Conservation (phyloP, 2,329 filamentous ascomycete species). For the Grosmannia serpens region DNA sequence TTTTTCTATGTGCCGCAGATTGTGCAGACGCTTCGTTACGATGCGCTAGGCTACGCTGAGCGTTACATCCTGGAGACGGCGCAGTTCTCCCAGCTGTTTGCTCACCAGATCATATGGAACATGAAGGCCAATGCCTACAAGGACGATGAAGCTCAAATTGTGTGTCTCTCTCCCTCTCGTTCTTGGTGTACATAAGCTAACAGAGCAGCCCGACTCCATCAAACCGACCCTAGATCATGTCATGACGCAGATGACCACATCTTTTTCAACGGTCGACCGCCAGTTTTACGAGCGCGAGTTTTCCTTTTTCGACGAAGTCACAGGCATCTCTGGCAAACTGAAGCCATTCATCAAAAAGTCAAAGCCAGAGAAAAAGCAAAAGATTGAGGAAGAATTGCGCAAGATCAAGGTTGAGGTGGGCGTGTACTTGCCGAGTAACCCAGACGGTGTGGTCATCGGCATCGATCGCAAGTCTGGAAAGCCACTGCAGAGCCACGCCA, state of each 20-base stretch:
- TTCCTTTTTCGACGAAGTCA: slow-evolving; percentile 95
- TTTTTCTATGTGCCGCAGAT: slow-evolving; percentile 99
- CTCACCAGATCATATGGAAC: slow-evolving; percentile 99
- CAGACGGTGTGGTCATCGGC: slow-evolving; percentile 91
- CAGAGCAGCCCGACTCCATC: slow-evolving; percentile 64
- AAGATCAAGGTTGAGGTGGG: slow-evolving; percentile 96
- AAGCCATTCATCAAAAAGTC: slow-evolving; percentile 84
- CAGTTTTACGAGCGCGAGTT: slow-evolving; percentile 93
- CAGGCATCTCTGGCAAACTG: slow-evolving; percentile 86
- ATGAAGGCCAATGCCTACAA: slow-evolving; percentile 99
- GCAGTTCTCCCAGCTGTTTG: slow-evolving; percentile 94
- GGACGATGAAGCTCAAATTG: slow-evolving; percentile 80
- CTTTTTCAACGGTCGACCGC: slow-evolving; percentile 68
- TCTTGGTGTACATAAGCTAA: not conserved
- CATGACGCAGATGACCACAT: slow-evolving; percentile 69
- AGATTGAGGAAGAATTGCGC: slow-evolving; percentile 95
- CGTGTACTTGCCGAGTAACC: slow-evolving; percentile 94
- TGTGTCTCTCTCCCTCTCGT: slow-evolving; percentile 28
- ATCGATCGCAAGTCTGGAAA: slow-evolving; percentile 98
- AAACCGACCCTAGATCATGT: slow-evolving; percentile 91
- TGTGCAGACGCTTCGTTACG: slow-evolving; percentile 88
- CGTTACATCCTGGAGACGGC: slow-evolving; percentile 95
- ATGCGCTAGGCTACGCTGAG: slow-evolving; percentile 87
- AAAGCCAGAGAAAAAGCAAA: slow-evolving; percentile 96
- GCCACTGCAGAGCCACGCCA: slow-evolving; percentile 92